Evolutionary conservation across 2,329 filamentous ascomycete genomes (phyloP), one percentile per base, ranked within the genome.

Genomic region (Hymenoscyphus linearis): DNA sequence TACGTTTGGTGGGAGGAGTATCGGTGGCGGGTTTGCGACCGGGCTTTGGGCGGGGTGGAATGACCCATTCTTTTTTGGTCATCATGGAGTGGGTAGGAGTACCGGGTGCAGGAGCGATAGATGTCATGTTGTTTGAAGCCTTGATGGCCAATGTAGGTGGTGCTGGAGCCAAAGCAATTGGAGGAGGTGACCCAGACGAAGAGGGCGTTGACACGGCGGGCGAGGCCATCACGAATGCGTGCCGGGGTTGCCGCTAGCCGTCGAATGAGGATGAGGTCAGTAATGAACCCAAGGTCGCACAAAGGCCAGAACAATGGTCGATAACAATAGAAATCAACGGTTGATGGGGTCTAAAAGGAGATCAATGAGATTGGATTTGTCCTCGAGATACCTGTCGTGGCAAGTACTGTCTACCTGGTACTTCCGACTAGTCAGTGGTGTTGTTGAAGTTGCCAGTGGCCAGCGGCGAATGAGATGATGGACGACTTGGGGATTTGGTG

Each of bases 1-100:
- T 96, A 67, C 95, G 86, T 78, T 96, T 96, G 52, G 92, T 96
- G 1, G 90, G 90, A 14, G 93, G 92, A 58, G 93, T 96, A 72
- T 97, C 93, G 37, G 91, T 96, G 54, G 91, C 91, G 2, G 93
- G 93, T 80, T 98, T 98, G 68, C 93, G 86, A 55, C 93, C 93
- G 25, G 95, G 93, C 80, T 93, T 93, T 54, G 90, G 90, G 63
- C 90, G 83, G 31, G 90, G 90, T 26, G 90, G 90, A 52, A 95
- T 86, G 26, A 93, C 82, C 90, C 90, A 95, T 84, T 93, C 89
- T 74, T 87, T 93, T 69, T 84, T 89, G 37, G 90, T 93, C 74
- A 93, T 85, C 58, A 81, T 79, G 58, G 76, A 71, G 62, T 76
- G 74, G 9, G 76, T 74, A 40, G 73, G 66, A 40, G 74, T 72